Percentiles rank a stretch among this genome's conserved stretches.
Evolutionary conservation across 208 protist species (phyloP).

Genomic region (Acanthamoeba triangularis): DNA sequence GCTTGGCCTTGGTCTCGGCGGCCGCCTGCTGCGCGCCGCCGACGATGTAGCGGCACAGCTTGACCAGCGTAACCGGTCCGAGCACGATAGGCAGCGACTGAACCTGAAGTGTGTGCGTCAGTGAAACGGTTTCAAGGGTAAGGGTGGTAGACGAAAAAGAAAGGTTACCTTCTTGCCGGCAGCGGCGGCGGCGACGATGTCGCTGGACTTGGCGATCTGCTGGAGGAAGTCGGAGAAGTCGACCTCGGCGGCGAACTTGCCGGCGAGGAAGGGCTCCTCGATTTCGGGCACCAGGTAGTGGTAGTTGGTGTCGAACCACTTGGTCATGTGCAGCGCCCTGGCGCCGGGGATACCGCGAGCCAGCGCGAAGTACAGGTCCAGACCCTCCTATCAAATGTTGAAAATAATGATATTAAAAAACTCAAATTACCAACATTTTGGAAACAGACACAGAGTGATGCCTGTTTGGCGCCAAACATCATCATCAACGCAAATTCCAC

Average conservation of each 20-base stretch:
- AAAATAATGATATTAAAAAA: background rate
- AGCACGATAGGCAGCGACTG: slow-evolving; percentile 91
- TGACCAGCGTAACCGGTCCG: slow-evolving; percentile 93
- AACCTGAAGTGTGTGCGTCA: background rate
- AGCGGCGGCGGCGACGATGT: slow-evolving; percentile 83
- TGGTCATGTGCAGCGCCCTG: slow-evolving; percentile 94
- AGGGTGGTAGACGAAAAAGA: background rate
- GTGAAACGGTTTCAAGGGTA: background rate
- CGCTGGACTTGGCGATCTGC: slow-evolving; percentile 49
- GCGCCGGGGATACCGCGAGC: slow-evolving; percentile 91
- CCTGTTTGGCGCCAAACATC: background rate
- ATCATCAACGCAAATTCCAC: background rate
- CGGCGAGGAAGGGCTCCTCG: slow-evolving; percentile 76
- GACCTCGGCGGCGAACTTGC: slow-evolving; percentile 79
- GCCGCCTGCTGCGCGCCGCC: background rate
- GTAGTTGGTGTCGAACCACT: slow-evolving; percentile 97
- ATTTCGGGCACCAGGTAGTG: slow-evolving; percentile 96
- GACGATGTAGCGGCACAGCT: slow-evolving; percentile 85
- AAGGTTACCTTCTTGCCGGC: slow-evolving; percentile 1
- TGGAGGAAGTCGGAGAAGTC: slow-evolving; percentile 83
- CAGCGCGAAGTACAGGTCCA: slow-evolving; percentile 94
- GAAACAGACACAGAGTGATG: background rate
- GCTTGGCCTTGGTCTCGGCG: background rate
- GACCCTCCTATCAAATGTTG: background rate
- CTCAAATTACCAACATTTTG: background rate